phyloP scores from a whole-genome alignment of 2,329 filamentous ascomycete genomes.

The Fusarium mexicanum region DNA sequence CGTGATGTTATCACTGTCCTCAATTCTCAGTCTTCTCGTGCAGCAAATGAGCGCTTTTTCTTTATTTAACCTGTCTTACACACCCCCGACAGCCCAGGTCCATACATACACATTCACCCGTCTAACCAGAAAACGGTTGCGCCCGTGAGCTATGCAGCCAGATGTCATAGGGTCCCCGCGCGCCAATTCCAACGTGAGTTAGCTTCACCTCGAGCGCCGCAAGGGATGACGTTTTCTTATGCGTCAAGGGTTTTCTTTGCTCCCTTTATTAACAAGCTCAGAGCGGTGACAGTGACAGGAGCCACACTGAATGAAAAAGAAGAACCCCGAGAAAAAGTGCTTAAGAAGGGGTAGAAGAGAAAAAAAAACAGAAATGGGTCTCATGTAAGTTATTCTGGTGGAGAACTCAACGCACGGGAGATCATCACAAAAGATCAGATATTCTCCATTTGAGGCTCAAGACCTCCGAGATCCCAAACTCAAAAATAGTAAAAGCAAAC shows the following conservation, averaged over 20 bases:
- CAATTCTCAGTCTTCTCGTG: neutral
- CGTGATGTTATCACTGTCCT: neutral
- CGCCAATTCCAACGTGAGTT: slow-evolving; percentile 4
- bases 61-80: neutral
- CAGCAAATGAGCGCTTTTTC: slow-evolving; percentile 3
- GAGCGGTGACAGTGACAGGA: slow-evolving; percentile 27
- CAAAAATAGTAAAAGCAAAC: neutral
- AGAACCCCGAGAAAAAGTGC: neutral
- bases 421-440: slow-evolving; percentile 31
- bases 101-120: neutral
- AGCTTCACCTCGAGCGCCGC: neutral
- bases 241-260: slow-evolving; percentile 24
- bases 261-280: neutral
- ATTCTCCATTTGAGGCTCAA: slow-evolving; percentile 28
- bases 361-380: neutral
- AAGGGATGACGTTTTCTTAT: slow-evolving; percentile 29
- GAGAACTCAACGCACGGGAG: slow-evolving; percentile 31
- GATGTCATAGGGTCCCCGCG: slow-evolving; percentile 34
- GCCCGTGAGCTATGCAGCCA: slow-evolving; percentile 15
- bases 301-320: slow-evolving; percentile 1
- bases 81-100: neutral
- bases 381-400: slow-evolving; percentile 19
- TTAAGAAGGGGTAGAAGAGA: neutral
- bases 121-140: slow-evolving; percentile 11
- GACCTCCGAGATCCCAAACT: neutral